Conservation (phyloP, 371 early-diverging fungal species). For the Mucor lusitanicus region DNA sequence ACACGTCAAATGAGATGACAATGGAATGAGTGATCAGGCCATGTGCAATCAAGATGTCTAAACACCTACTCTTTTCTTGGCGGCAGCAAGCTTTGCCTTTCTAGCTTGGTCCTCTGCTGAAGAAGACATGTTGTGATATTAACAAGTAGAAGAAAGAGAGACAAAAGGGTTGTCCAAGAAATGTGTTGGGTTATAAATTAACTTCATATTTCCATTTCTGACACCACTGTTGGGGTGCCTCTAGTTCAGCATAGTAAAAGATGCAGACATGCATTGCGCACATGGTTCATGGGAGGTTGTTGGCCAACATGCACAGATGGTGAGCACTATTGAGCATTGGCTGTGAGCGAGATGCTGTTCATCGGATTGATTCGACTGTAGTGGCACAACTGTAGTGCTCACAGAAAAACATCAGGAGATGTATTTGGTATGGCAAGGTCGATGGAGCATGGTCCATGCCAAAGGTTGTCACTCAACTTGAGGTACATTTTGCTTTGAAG, state of each 20-base stretch:
- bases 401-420: too few relatives aligned
- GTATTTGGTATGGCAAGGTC: too few relatives aligned
- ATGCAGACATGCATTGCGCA: too few relatives aligned
- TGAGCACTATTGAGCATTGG: background rate
- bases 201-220: background rate
- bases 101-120: conserved; percentile 35
- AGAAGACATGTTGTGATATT: conserved; percentile 19
- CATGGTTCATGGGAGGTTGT: too few relatives aligned
- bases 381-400: too few relatives aligned
- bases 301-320: too few relatives aligned
- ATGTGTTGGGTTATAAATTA: background rate
- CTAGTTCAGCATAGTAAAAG: background rate
- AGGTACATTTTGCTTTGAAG: too few relatives aligned
- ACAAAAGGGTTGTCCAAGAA: background rate
- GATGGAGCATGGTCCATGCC: too few relatives aligned
- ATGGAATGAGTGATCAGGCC: background rate
- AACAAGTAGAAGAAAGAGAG: background rate
- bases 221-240: background rate
- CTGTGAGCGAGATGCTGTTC: too few relatives aligned
- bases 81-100: conserved; percentile 40
- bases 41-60: background rate
- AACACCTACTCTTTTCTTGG: conserved; percentile 32
- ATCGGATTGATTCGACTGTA: too few relatives aligned
- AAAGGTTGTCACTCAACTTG: too few relatives aligned
- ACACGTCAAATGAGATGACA: background rate